Conservation (phyloP, 2,329 filamentous ascomycete species). For the Colletotrichum sp. region DNA sequence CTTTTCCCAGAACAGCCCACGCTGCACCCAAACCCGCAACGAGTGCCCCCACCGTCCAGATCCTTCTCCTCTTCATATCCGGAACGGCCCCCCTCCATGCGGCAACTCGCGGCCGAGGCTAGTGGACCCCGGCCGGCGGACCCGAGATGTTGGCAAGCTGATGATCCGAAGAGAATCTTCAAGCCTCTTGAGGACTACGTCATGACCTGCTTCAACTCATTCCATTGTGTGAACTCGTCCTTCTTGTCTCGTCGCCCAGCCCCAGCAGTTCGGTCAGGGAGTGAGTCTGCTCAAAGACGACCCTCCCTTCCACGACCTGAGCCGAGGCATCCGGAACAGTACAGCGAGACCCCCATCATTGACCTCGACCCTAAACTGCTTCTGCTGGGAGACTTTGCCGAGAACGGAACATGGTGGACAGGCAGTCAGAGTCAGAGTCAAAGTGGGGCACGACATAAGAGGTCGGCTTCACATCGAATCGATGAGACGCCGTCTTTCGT, state of each 20-base stretch:
- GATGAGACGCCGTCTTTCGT: conserved; percentile 47
- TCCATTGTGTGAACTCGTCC: conserved; percentile 76
- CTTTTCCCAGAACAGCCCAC: conserved; percentile 44
- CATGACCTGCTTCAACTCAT: conserved; percentile 68
- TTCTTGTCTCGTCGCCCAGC: conserved; percentile 58
- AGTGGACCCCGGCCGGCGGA: conserved; percentile 8
- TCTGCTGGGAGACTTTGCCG: conserved; percentile 75
- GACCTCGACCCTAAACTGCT: conserved; percentile 79
- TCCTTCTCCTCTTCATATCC: conserved; percentile 53
- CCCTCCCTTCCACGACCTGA: conserved; percentile 38
- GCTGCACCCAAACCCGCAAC: conserved; percentile 36
- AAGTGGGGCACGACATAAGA: conserved; percentile 28
- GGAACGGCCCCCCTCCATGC: conserved; percentile 38
- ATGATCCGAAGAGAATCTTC: conserved; percentile 68
- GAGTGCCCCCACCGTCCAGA: conserved; percentile 28
- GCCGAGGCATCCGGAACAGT: conserved; percentile 36
- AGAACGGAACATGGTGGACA: conserved; percentile 86
- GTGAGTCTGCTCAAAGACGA: conserved; percentile 32
- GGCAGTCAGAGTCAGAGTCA: conserved; percentile 68
- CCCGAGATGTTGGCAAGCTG: conserved; percentile 18
- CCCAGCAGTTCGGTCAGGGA: conserved; percentile 13
- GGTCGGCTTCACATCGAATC: conserved; percentile 36
- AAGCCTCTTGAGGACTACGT: conserved; percentile 81
- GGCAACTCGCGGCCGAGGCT: conserved; percentile 19
- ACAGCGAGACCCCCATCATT: conserved; percentile 49